Conservation (phyloP, 108 stramenopile species). For the Seminavis robusta region DNA sequence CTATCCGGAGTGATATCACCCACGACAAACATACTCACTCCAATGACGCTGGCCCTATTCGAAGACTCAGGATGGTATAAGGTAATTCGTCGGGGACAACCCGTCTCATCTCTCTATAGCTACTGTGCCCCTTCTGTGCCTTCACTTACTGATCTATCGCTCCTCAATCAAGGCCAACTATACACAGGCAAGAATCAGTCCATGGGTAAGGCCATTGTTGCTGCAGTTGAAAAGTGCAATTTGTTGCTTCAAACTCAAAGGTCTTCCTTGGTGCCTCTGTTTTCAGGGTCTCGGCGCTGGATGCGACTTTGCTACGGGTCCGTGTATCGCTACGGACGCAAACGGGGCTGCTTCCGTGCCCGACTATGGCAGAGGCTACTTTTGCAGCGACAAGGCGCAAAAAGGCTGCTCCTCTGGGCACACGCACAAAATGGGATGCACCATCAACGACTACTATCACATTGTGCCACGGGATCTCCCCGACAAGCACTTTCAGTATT, state of each 20-base stretch:
- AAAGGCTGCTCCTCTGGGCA: constrained; percentile 65
- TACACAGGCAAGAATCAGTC: constrained; percentile 30
- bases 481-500: constrained; percentile 59
- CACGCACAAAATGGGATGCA: constrained; percentile 81
- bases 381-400: constrained; percentile 52
- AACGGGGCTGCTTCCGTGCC: constrained; percentile 47
- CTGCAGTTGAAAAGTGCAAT: no score
- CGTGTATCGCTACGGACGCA: constrained; percentile 44
- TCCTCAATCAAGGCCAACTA: constrained; percentile 74
- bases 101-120: no score
- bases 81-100: no score
- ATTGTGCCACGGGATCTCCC: constrained; percentile 47
- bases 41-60: constrained; percentile 70
- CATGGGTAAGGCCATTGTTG: no score
- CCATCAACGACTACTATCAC: constrained; percentile 67
- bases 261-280: constrained; percentile 40
- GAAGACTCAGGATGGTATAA: constrained; percentile 86
- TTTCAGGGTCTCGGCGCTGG: constrained; percentile 77
- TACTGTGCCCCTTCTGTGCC: no score
- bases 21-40: constrained; percentile 66
- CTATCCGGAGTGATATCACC: constrained; percentile 69
- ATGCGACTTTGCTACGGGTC: constrained; percentile 70
- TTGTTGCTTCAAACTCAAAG: constrained; percentile 29
- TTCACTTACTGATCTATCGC: no score
- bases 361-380: constrained; percentile 59